Conservation (phyloP, 2,329 filamentous ascomycete species). For the Alternaria solani region DNA sequence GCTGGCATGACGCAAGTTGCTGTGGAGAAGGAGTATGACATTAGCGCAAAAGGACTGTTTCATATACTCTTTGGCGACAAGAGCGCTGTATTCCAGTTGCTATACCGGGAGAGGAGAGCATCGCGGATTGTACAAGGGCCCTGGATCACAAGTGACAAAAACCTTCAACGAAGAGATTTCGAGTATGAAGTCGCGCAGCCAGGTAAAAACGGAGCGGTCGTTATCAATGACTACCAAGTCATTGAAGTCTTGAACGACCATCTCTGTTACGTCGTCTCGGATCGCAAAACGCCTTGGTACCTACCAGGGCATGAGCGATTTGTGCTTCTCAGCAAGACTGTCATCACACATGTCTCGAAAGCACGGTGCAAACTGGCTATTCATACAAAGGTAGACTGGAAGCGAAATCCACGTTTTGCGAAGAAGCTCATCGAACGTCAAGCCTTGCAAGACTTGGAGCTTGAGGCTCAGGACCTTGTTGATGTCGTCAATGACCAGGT, state of each 20-base stretch:
- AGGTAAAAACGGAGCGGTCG: conserved; percentile 46
- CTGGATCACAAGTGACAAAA: conserved; percentile 76
- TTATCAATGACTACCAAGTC: conserved; percentile 81
- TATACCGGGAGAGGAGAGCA: conserved; percentile 74
- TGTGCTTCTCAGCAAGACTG: conserved; percentile 84
- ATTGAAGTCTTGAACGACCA: conserved; percentile 72
- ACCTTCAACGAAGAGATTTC: conserved; percentile 79
- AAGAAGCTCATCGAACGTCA: conserved; percentile 64
- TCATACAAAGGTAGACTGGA: conserved; percentile 89
- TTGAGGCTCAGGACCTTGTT: conserved; percentile 76
- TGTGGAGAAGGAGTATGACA: conserved; percentile 83
- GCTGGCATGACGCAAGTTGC: conserved; percentile 78
- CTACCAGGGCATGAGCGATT: conserved; percentile 82
- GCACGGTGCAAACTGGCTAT: conserved; percentile 90
- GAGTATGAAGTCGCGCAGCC: conserved; percentile 74
- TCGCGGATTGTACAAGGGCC: conserved; percentile 78
- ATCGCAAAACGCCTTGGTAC: conserved; percentile 77
- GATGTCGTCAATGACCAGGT: conserved; percentile 82
- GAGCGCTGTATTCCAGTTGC: conserved; percentile 89
- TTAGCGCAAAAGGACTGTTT: conserved; percentile 93
- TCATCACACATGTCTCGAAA: conserved; percentile 93
- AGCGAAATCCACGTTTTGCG: conserved; percentile 60
- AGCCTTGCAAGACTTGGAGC: conserved; percentile 77
- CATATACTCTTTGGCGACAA: conserved; percentile 97
- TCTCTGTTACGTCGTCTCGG: conserved; percentile 72